Conservation (phyloP, 306 rosid species). For the Dryas drummondii region DNA sequence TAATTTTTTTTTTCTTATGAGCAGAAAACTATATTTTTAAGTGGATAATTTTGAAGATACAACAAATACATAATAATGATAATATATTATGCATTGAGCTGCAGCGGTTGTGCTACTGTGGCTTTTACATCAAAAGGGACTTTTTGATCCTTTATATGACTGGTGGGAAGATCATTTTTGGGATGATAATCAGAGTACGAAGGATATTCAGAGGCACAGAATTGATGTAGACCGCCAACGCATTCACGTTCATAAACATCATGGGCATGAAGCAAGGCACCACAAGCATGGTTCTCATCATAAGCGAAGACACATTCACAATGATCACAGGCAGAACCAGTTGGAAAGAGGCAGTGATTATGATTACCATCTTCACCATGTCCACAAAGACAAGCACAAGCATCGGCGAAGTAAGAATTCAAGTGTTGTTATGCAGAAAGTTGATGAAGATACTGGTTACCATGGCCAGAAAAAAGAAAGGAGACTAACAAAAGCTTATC, state of each 20-base stretch:
- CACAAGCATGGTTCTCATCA: constrained; percentile 35
- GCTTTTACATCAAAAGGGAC: constrained; percentile 79
- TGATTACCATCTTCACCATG: constrained; percentile 47
- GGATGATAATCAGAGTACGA: constrained; percentile 27
- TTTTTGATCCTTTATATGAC: constrained; percentile 86
- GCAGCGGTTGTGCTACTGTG: constrained; percentile 76
- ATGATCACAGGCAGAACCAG: constrained; percentile 49
- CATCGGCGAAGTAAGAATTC: constrained; percentile 42
- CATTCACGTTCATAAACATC: constrained; percentile 38
- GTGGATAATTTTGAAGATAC: neutral
- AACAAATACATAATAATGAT: neutral
- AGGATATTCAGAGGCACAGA: constrained; percentile 29
- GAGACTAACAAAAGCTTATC: constrained; percentile 30
- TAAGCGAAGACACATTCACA: constrained; percentile 41
- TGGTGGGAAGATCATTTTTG: constrained; percentile 78
- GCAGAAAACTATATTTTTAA: neutral
- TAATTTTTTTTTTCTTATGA: no score
- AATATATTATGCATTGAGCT: constrained; percentile 28
- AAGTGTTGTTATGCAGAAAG: constrained; percentile 28
- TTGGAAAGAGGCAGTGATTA: constrained; percentile 42
- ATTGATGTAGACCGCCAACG: constrained; percentile 32
- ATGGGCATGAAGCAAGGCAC: constrained; percentile 38
- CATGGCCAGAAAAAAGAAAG: constrained; percentile 39
- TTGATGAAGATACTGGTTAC: constrained; percentile 34
- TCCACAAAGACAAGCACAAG: constrained; percentile 54